phyloP scores from a whole-genome alignment of 129 eudicot species.

The Calendula officinalis region DNA sequence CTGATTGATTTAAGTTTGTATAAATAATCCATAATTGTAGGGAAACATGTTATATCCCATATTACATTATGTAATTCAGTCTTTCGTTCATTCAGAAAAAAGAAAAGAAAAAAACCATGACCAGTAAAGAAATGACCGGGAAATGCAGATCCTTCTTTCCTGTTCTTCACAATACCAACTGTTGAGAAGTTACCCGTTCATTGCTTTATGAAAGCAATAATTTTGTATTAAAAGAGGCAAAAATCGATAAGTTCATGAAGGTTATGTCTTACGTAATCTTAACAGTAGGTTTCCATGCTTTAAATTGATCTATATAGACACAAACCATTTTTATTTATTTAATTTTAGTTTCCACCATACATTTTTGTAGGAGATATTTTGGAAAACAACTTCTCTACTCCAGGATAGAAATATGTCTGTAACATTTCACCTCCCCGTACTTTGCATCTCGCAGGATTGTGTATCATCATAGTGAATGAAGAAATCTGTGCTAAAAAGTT shows the following conservation, averaged over 20 bases:
- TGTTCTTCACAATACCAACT: not conserved
- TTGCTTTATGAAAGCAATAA: not conserved
- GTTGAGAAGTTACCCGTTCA: not conserved
- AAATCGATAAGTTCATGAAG: slow-evolving; percentile 7
- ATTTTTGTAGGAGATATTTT: no score
- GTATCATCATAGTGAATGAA: not conserved
- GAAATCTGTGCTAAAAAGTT: not conserved
- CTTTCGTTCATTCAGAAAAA: not conserved
- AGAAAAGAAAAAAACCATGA: no score
- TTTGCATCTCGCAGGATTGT: not conserved
- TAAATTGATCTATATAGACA: no score
- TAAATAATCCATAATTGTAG: slow-evolving; percentile 15
- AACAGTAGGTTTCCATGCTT: no score
- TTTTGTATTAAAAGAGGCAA: not conserved
- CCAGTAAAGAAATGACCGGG: no score
- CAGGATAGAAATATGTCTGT: no score
- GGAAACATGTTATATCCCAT: slow-evolving; percentile 22
- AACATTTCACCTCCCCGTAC: no score
- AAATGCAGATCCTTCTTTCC: not conserved
- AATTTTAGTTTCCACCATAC: no score
- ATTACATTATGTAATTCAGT: slow-evolving; percentile 18
- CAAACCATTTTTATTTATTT: no score
- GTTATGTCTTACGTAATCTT: not conserved
- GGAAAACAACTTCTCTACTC: no score
- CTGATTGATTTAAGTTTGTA: slow-evolving; percentile 33